Evolutionary conservation across 1,139 yeast species (phyloP).

Genomic region (Candida sp.): DNA sequence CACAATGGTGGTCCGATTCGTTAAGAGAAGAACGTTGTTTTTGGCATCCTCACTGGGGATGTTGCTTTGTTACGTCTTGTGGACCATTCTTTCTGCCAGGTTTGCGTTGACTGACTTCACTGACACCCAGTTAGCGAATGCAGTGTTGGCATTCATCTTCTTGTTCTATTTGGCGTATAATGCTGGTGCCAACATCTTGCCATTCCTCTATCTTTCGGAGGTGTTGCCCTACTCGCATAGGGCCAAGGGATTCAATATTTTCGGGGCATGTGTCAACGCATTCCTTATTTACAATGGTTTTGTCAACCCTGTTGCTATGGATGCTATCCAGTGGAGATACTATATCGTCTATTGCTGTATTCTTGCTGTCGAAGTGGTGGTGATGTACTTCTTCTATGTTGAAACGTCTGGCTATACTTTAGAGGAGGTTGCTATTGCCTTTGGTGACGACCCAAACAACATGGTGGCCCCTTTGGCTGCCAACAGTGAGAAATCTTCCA

Average conservation of each 20-base stretch:
- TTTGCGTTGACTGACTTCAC: slow-evolving; percentile 38
- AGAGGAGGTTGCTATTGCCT: slow-evolving; percentile 55
- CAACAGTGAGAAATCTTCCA: neutral
- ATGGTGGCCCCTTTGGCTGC: neutral
- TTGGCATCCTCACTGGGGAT: slow-evolving; percentile 35
- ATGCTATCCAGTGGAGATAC: slow-evolving; percentile 60
- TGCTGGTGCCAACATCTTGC: slow-evolving; percentile 38
- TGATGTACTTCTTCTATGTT: slow-evolving; percentile 47
- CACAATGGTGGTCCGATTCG: slow-evolving; percentile 30
- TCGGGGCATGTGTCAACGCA: slow-evolving; percentile 28
- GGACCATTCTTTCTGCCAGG: slow-evolving; percentile 43
- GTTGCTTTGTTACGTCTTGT: slow-evolving; percentile 40
- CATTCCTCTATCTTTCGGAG: slow-evolving; percentile 41
- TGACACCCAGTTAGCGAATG: slow-evolving; percentile 38
- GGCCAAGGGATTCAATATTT: slow-evolving; percentile 46
- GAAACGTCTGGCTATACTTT: slow-evolving; percentile 58
- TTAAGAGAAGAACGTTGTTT: slow-evolving; percentile 53
- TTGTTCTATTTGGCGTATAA: slow-evolving; percentile 41
- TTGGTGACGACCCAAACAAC: slow-evolving; percentile 35
- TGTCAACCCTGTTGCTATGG: slow-evolving; percentile 66
- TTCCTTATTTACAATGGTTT: slow-evolving; percentile 36
- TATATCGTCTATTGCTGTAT: slow-evolving; percentile 56
- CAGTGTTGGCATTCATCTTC: slow-evolving; percentile 50
- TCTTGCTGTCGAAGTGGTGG: slow-evolving; percentile 37
- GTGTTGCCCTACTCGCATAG: slow-evolving; percentile 48